Conservation (phyloP, 1,284 basidiomycete genomes). For the Acaromyces ingoldii region DNA sequence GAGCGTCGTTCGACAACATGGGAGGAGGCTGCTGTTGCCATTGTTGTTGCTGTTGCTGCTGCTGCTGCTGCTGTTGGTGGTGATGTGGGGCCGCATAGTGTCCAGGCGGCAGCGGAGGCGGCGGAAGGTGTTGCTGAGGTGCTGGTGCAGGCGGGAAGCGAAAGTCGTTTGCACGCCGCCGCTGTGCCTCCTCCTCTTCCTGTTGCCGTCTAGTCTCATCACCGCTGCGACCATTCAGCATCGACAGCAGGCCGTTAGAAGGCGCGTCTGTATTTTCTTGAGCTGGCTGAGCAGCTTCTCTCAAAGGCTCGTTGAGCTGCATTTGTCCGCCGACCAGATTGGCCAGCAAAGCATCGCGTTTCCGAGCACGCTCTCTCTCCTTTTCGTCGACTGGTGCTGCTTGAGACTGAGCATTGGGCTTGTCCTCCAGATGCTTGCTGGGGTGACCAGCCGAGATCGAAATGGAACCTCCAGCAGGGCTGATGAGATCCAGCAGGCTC, state of each 20-base stretch:
- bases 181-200: too few relatives aligned
- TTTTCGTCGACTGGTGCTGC: not conserved
- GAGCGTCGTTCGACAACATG: too few relatives aligned
- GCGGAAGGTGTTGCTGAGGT: not conserved
- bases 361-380: slow-evolving; percentile 3
- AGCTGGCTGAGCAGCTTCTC: too few relatives aligned
- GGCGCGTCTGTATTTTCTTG: too few relatives aligned
- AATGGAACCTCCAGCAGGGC: slow-evolving; percentile 3
- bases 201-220: too few relatives aligned
- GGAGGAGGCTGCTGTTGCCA: not conserved
- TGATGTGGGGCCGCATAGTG: not conserved
- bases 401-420: not conserved
- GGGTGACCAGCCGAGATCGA: not conserved
- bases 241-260: not conserved
- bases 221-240: not conserved
- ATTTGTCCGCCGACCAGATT: not conserved
- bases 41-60: not conserved
- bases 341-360: slow-evolving; percentile 6
- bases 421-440: not conserved
- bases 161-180: not conserved
- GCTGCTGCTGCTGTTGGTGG: not conserved
- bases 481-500: slow-evolving; percentile 36
- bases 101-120: not conserved
- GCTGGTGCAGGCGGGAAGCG: not conserved
- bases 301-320: not conserved